Evolutionary conservation across 1,284 basidiomycete species (phyloP).

Genomic region (Sporisorium scitamineum): DNA sequence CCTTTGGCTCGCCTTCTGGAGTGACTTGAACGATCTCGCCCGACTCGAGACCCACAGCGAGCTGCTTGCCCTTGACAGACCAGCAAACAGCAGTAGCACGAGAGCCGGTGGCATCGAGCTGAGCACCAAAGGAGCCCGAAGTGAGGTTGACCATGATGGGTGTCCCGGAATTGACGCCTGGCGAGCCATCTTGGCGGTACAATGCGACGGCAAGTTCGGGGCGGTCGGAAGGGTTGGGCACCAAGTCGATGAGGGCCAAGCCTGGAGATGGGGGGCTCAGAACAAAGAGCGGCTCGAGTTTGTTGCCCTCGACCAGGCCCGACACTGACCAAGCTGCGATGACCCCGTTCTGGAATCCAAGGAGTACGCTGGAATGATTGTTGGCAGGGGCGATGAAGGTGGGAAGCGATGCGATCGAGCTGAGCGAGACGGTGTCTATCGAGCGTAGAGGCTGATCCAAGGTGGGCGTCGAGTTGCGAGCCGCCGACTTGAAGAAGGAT

Average conservation of each 20-base stretch:
- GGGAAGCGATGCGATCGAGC: conserved; percentile 34
- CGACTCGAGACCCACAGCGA: conserved; percentile 79
- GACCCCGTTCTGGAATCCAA: conserved; percentile 52
- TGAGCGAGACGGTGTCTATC: conserved; percentile 31
- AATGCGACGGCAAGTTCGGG: conserved; percentile 69
- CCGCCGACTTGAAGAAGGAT: conserved; percentile 41
- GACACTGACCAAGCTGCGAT: conserved; percentile 53
- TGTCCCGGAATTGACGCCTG: conserved; percentile 56
- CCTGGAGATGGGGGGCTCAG: conserved; percentile 44
- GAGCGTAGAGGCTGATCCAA: conserved; percentile 26
- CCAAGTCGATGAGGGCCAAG: conserved; percentile 55
- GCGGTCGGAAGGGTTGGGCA: conserved; percentile 71
- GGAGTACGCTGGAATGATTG: conserved; percentile 31
- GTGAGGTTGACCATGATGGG: conserved; percentile 48
- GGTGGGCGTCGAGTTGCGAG: conserved; percentile 40
- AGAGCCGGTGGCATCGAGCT: conserved; percentile 32
- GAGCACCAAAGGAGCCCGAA: conserved; percentile 41
- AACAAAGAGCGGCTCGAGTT: conserved; percentile 41
- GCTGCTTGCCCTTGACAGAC: conserved; percentile 87
- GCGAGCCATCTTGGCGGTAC: conserved; percentile 65
- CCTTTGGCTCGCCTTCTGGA: conserved; percentile 75
- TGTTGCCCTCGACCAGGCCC: conserved; percentile 26
- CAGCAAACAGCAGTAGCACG: conserved; percentile 75
- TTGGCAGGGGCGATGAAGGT: conserved; percentile 53
- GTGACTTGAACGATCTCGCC: conserved; percentile 81